Conservation (phyloP, 1,284 basidiomycete genomes). For the Meira nashicola region DNA sequence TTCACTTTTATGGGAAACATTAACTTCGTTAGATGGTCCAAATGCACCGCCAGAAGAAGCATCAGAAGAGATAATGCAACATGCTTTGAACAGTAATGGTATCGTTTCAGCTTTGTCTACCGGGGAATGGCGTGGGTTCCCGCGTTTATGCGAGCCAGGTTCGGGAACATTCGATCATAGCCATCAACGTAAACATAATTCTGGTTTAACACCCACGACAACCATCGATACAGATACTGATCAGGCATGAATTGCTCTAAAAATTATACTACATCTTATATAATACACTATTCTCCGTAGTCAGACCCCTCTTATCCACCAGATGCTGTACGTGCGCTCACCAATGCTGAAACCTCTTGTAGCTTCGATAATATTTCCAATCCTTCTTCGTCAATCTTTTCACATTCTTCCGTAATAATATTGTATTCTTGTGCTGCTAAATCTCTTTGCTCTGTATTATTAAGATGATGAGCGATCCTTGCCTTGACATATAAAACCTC, state of each 20-base stretch:
- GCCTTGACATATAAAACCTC: constrained; percentile 3
- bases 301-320: background rate
- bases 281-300: background rate
- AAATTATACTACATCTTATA: background rate
- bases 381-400: background rate
- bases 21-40: constrained; percentile 36
- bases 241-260: background rate
- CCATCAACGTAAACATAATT: constrained; percentile 18
- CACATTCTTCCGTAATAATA: background rate
- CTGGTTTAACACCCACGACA: background rate
- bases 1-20: constrained; percentile 31
- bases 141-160: constrained; percentile 29
- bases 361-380: background rate
- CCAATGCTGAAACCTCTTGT: background rate
- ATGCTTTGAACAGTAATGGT: constrained; percentile 4
- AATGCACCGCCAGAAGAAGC: constrained; percentile 20
- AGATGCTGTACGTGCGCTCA: constrained; percentile 2
- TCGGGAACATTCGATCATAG: constrained; percentile 25
- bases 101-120: background rate
- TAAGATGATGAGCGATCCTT: background rate
- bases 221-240: background rate
- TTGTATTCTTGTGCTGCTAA: background rate
- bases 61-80: constrained; percentile 17
- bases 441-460: background rate
- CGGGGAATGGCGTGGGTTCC: constrained; percentile 28